A percentile compares a stretch with the other conserved stretches of the same genome.
phyloP scores from a whole-genome alignment of 495 filamentous ascomycete species.

The Pseudomonodictys pantanalensis region DNA sequence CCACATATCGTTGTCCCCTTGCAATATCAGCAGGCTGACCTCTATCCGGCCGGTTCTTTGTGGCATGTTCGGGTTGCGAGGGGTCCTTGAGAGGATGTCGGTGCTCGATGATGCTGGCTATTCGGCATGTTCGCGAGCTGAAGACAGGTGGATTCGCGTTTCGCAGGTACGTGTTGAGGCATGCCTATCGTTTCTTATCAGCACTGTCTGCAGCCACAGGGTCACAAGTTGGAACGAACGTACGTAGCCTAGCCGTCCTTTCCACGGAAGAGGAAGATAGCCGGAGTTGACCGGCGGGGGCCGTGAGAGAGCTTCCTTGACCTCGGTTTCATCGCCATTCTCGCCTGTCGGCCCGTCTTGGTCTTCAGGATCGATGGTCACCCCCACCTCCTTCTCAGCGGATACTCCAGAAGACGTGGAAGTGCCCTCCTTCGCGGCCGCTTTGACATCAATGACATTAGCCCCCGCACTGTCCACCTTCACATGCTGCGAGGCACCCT shows the following conservation, averaged over 20 bases:
- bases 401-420: neutral
- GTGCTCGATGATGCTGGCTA: constrained; percentile 85
- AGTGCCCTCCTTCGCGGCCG: neutral
- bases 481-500: constrained; percentile 17
- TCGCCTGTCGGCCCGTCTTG: constrained; percentile 38
- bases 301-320: constrained; percentile 52
- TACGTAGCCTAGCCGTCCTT: constrained; percentile 87
- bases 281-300: constrained; percentile 79
- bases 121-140: constrained; percentile 86
- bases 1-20: constrained; percentile 67
- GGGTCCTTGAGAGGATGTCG: constrained; percentile 75
- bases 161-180: constrained; percentile 89
- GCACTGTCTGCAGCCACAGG: neutral
- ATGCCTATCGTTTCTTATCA: constrained; percentile 55
- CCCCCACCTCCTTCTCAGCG: constrained; percentile 19
- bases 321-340: constrained; percentile 42
- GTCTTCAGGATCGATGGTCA: constrained; percentile 40
- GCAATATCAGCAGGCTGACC: constrained; percentile 59
- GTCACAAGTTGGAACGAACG: constrained; percentile 36
- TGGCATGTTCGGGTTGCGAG: constrained; percentile 70
- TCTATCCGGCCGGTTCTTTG: constrained; percentile 79
- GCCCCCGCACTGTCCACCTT: constrained; percentile 12
- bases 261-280: constrained; percentile 88
- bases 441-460: neutral
- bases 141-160: constrained; percentile 83